A percentile compares a stretch with the other conserved stretches of the same genome.
These are phyloP conservation scores for Akanthomyces lecanii DNA, from an alignment of 2,329 filamentous ascomycete genomes.

Conservation along the genomic window DNA sequence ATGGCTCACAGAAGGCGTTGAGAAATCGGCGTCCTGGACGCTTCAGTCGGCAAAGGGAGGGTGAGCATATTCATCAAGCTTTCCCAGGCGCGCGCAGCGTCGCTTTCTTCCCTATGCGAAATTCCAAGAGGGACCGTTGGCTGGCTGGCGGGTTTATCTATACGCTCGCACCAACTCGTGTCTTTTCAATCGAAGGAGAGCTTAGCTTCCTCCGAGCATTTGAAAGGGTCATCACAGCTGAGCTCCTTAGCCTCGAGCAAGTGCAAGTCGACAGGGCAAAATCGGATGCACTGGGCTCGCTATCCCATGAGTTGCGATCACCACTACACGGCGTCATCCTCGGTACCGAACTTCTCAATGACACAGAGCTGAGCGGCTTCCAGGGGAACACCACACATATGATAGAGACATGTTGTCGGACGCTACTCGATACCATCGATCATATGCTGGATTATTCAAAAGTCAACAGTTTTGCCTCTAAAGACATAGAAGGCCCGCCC, in stretches of 20 bases:
- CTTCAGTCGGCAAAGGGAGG: neutral
- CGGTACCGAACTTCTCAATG: constrained; percentile 48
- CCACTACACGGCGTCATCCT: constrained; percentile 58
- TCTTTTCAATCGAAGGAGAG: constrained; percentile 39
- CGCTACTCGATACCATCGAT: constrained; percentile 50
- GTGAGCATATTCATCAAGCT: constrained; percentile 22
- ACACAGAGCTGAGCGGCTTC: constrained; percentile 43
- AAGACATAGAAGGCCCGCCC: neutral
- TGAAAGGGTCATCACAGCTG: constrained; percentile 49
- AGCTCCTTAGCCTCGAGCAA: constrained; percentile 41
- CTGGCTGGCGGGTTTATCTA: constrained; percentile 33
- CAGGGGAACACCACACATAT: constrained; percentile 46
- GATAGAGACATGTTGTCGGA: constrained; percentile 48
- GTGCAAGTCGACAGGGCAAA: constrained; percentile 38
- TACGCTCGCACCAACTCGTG: constrained; percentile 28
- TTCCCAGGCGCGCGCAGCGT: constrained; percentile 29
- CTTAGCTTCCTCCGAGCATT: constrained; percentile 43
- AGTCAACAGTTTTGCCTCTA: constrained; percentile 38
- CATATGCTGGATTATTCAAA: constrained; percentile 53
- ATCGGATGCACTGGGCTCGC: constrained; percentile 54
- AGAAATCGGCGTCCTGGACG: neutral
- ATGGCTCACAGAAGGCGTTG: neutral
- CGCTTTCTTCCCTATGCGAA: constrained; percentile 31
- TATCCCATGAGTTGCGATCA: constrained; percentile 48
- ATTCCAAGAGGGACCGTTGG: constrained; percentile 29